Conservation (phyloP, 176 grass and related monocot genomes). For the Avena eriantha region DNA sequence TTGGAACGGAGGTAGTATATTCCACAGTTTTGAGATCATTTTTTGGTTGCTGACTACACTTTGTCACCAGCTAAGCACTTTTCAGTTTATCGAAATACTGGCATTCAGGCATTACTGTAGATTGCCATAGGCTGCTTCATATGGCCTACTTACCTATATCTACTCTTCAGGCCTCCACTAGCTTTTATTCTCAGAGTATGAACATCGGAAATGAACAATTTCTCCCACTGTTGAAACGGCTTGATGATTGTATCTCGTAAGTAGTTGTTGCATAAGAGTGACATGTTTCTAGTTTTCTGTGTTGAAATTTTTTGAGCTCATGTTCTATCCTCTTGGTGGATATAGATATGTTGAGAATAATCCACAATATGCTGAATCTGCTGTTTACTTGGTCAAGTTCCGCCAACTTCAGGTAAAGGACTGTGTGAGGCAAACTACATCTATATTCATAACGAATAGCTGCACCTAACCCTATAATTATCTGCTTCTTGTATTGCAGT, state of each 20-base stretch:
- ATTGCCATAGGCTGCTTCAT: conserved; percentile 27
- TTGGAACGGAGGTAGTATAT: not conserved
- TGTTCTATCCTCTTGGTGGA: conserved; percentile 35
- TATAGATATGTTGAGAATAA: conserved; percentile 95
- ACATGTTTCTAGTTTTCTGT: conserved; percentile 31
- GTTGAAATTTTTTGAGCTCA: conserved; percentile 23
- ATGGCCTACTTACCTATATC: conserved; percentile 11
- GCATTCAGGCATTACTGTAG: conserved; percentile 12
- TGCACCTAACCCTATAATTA: conserved; percentile 34
- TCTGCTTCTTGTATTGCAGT: conserved; percentile 60
- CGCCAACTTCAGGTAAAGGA: conserved; percentile 86
- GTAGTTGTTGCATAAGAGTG: conserved; percentile 38
- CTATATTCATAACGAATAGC: conserved; percentile 11
- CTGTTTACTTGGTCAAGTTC: conserved; percentile 98
- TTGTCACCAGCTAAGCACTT: conserved; percentile 10
- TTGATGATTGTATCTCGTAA: conserved; percentile 99
- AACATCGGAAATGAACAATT: conserved; percentile 81
- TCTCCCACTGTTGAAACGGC: conserved; percentile 89
- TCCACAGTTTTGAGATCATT: not conserved
- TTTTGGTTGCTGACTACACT: conserved; percentile 15
- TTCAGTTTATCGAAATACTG: conserved; percentile 18
- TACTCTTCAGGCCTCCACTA: conserved; percentile 74
- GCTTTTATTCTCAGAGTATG: conserved; percentile 95
- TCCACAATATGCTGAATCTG: conserved; percentile 95
- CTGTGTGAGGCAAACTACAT: conserved; percentile 22